A percentile compares a stretch with the other conserved stretches of the same genome.
Conservation (phyloP, 306 rosid species). For the Fragaria nilgerrensis region DNA sequence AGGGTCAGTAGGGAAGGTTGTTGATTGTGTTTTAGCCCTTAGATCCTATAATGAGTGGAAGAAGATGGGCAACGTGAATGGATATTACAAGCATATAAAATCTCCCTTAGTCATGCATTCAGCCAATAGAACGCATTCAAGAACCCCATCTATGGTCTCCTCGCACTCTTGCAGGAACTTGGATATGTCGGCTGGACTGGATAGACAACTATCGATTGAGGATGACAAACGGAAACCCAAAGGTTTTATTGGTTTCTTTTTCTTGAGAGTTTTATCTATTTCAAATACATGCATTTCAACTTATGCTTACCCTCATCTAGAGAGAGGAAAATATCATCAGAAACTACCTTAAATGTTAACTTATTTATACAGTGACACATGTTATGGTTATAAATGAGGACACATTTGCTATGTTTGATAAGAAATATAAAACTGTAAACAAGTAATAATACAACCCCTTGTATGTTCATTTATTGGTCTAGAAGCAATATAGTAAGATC, state of each 20-base stretch:
- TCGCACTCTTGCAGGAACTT: constrained; percentile 64
- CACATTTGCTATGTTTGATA: neutral
- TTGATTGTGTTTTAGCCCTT: constrained; percentile 79
- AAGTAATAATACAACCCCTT: neutral
- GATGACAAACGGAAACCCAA: constrained; percentile 41
- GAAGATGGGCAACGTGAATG: constrained; percentile 47
- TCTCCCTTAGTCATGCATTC: constrained; percentile 67
- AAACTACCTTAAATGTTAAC: neutral
- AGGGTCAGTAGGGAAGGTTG: constrained; percentile 71
- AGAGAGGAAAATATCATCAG: neutral
- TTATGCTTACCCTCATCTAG: neutral
- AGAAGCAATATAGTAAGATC: neutral
- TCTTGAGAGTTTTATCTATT: neutral
- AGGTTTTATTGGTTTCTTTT: constrained; percentile 48
- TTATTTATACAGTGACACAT: neutral
- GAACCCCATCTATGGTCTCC: constrained; percentile 43
- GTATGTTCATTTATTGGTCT: neutral
- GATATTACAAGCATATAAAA: constrained; percentile 44
- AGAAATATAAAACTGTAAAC: neutral
- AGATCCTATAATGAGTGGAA: constrained; percentile 69
- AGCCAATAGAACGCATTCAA: constrained; percentile 48
- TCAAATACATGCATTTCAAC: constrained; percentile 5
- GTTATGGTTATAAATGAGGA: neutral
- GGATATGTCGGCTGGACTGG: constrained; percentile 59
- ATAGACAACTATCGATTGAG: constrained; percentile 38